Evolutionary conservation across 192 early-diverging fungal genomes (phyloP).

Genomic region (Podila horticola): DNA sequence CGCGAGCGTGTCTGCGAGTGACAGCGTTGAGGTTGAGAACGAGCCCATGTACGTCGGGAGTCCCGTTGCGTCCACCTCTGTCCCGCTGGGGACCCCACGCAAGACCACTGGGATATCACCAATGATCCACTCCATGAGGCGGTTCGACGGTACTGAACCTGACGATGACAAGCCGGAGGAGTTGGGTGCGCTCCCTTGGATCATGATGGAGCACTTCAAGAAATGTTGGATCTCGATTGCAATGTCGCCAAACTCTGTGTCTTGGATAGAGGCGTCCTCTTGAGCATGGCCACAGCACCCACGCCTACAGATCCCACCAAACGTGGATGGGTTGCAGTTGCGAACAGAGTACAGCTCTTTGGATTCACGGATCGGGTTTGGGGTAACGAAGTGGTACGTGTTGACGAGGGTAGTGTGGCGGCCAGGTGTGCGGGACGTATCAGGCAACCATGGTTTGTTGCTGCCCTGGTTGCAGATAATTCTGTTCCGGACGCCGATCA

Average conservation of each 20-base stretch:
- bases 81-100: neutral
- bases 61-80: slow-evolving; percentile 8
- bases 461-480: too few species aligned
- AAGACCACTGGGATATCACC: slow-evolving; percentile 30
- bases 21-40: slow-evolving; percentile 13
- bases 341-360: slow-evolving; percentile 13
- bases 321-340: slow-evolving; percentile 28
- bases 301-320: neutral
- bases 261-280: neutral
- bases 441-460: too few species aligned
- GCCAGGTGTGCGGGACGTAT: too few species aligned
- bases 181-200: neutral
- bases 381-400: slow-evolving; percentile 1
- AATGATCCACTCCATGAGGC: neutral
- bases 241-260: slow-evolving; percentile 3
- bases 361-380: slow-evolving; percentile 9
- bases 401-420: neutral
- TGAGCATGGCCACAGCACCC: neutral
- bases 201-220: neutral
- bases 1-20: neutral
- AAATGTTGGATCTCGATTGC: slow-evolving; percentile 43
- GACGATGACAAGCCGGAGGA: neutral
- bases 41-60: slow-evolving; percentile 26
- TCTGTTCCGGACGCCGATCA: neutral
- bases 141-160: neutral